Base-by-base conservation (phyloP, 257 asterid species). In the Penstemon barbatus region DNA sequence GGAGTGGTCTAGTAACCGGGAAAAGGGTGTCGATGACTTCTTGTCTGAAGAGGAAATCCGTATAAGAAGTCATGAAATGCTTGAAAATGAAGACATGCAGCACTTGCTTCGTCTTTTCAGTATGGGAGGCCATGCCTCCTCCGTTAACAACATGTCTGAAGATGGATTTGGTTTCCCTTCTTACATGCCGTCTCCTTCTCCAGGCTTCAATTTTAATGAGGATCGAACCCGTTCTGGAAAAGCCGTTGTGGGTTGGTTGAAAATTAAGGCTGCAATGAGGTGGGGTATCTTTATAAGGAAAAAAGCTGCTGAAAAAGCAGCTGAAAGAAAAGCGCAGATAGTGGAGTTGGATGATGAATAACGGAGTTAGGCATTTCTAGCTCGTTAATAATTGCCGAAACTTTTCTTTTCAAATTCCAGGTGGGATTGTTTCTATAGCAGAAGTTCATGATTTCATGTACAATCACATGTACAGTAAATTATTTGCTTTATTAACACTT, bases 191-290 rank as follows among this genome's bases (percentile, higher is more conserved):
- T 73, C 90, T 0, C 89, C 99, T 45, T 80, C 96, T 52, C 85
- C 92, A 5, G 78, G 82, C 39, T 87, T 85, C 49, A 38, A 72
- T 39, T 86, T 58, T 60, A 85, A 81, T 0, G 96, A 86, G 78
- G 97, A 84, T 42, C 83, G 81, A 33, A 15, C 80, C 33, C 92
- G 92, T 38, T 68, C 97, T 0, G 97, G 96, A 41, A 91, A 89
- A 80, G 97, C 97, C n/a, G 96, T 87, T 37, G 97, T 82, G 15
- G 99, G 99, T 42, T 94, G 99, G 99, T 82, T 89, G 52, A 94
- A 91, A 88, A 94, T 91, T 19, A 94, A 94, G 79, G 99, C 97
- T 48, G 99, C 97, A 0, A 91, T 91, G 99, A 87, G 97, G 76
- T 94, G 99, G 99, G 99, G 95, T 9, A 89, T 94, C 72, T 94